Conservation (phyloP, 805 yeast species). For the Lachancea lanzarotensis region DNA sequence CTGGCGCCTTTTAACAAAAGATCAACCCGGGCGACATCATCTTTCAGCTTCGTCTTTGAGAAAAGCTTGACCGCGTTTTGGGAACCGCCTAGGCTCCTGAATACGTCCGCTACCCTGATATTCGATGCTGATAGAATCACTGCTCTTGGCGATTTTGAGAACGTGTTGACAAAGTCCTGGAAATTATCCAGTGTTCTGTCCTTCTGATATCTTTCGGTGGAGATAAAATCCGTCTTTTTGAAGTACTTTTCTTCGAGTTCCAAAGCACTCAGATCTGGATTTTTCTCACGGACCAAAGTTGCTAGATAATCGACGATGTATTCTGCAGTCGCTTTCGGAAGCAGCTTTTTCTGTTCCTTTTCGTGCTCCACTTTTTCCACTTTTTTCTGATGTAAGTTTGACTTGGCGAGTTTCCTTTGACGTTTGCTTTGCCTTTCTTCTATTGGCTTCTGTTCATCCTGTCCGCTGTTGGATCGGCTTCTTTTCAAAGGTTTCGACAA, state of each 20-base stretch:
- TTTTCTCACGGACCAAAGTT: conserved; percentile 47
- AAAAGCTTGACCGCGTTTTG: conserved; percentile 63
- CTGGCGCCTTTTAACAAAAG: conserved; percentile 11
- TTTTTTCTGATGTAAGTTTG: conserved; percentile 56
- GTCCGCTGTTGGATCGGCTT: conserved; percentile 19
- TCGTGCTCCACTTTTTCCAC: conserved; percentile 61
- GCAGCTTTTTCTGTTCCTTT: conserved; percentile 45
- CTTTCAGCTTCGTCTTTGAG: conserved; percentile 63
- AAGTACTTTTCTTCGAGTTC: conserved; percentile 65
- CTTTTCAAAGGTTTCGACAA: conserved; percentile 4
- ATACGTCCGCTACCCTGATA: conserved; percentile 79
- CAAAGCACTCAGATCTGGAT: conserved; percentile 64
- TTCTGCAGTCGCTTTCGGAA: conserved; percentile 52
- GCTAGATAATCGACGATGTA: conserved; percentile 65
- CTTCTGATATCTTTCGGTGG: conserved; percentile 50
- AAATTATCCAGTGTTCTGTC: conserved; percentile 52
- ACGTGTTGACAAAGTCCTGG: conserved; percentile 45
- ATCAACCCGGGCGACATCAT: conserved; percentile 41
- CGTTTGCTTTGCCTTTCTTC: conserved; percentile 20
- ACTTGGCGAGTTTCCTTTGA: conserved; percentile 28
- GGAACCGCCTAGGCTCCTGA: conserved; percentile 49
- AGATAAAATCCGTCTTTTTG: conserved; percentile 49
- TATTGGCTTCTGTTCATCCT: conserved; percentile 6
- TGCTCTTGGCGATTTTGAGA: conserved; percentile 41
- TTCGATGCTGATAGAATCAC: conserved; percentile 67